A percentile compares a stretch with the other conserved stretches of the same genome.
phyloP scores from a whole-genome alignment of 768 basidiomycete species.

The Strobilomyces confusus region DNA sequence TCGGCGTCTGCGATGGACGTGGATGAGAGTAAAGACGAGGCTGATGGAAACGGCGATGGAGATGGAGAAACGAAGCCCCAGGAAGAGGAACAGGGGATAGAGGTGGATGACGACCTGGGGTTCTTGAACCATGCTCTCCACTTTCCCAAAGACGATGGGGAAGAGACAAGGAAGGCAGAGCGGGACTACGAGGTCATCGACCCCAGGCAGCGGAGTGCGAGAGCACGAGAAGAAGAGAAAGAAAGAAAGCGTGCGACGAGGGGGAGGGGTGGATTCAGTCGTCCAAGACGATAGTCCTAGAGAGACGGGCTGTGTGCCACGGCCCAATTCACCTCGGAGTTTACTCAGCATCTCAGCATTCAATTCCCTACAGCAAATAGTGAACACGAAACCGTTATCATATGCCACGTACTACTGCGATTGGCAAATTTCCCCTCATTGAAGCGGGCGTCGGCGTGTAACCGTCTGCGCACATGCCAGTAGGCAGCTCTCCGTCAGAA shows the following conservation, averaged over 20 bases:
- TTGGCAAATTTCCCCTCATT: neutral
- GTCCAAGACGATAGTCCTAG: conserved; percentile 21
- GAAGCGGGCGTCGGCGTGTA: neutral
- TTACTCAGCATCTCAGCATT: too few species aligned
- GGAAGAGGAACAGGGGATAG: conserved; percentile 53
- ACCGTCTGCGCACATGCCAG: neutral
- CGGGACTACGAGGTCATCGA: conserved; percentile 90
- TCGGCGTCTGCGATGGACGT: conserved; percentile 33
- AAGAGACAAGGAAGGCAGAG: conserved; percentile 74
- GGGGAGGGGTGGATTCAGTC: conserved; percentile 19
- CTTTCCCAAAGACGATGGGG: conserved; percentile 76
- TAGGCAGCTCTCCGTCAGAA: neutral
- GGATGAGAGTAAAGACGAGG: conserved; percentile 17
- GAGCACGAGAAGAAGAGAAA: conserved; percentile 74
- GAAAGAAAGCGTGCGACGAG: conserved; percentile 49
- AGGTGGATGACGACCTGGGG: conserved; percentile 73
- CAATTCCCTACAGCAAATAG: neutral
- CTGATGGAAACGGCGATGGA: conserved; percentile 4
- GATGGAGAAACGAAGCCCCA: conserved; percentile 13
- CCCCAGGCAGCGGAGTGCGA: conserved; percentile 65
- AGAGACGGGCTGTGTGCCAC: neutral
- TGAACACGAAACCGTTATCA: neutral
- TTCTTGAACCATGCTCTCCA: conserved; percentile 70
- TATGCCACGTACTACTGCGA: neutral
- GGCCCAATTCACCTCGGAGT: neutral